A percentile compares a stretch with the other conserved stretches of the same genome.
Evolutionary conservation across 2,329 filamentous ascomycete species (phyloP).

Genomic region (Penicillium sp.): DNA sequence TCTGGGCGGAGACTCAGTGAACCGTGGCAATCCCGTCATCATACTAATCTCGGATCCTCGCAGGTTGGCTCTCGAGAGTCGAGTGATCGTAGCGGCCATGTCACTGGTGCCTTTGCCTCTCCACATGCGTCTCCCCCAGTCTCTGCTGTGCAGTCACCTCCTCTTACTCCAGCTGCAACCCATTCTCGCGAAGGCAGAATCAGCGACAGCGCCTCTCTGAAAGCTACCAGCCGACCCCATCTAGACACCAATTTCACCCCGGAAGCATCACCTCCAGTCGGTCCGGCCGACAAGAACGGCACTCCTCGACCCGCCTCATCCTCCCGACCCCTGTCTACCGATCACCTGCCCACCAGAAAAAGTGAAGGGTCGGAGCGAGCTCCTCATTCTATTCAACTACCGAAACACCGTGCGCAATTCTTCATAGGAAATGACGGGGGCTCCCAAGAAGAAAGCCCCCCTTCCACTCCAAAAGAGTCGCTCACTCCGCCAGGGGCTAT

Average conservation of each 20-base stretch:
- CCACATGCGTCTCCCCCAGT: slow-evolving; percentile 65
- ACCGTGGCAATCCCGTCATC: neutral
- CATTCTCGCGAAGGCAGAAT: slow-evolving; percentile 53
- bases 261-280: slow-evolving; percentile 53
- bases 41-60: slow-evolving; percentile 9
- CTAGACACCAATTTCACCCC: slow-evolving; percentile 50
- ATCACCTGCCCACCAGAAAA: slow-evolving; percentile 41
- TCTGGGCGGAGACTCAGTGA: neutral
- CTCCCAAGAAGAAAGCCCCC: slow-evolving; percentile 62
- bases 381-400: slow-evolving; percentile 45
- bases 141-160: slow-evolving; percentile 78
- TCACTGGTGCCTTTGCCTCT: slow-evolving; percentile 64
- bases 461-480: slow-evolving; percentile 53
- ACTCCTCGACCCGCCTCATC: slow-evolving; percentile 37
- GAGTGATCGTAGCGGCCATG: slow-evolving; percentile 59
- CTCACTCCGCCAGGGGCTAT: slow-evolving; percentile 67
- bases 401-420: slow-evolving; percentile 54
- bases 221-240: slow-evolving; percentile 33
- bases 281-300: slow-evolving; percentile 33
- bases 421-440: slow-evolving; percentile 57
- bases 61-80: slow-evolving; percentile 53
- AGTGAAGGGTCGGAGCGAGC: slow-evolving; percentile 46
- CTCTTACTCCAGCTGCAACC: slow-evolving; percentile 81
- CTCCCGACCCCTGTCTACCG: slow-evolving; percentile 42
- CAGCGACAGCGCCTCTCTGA: slow-evolving; percentile 32